phyloP scores from a whole-genome alignment of 768 basidiomycete genomes.

The Porphyrellus cyaneotinctus region DNA sequence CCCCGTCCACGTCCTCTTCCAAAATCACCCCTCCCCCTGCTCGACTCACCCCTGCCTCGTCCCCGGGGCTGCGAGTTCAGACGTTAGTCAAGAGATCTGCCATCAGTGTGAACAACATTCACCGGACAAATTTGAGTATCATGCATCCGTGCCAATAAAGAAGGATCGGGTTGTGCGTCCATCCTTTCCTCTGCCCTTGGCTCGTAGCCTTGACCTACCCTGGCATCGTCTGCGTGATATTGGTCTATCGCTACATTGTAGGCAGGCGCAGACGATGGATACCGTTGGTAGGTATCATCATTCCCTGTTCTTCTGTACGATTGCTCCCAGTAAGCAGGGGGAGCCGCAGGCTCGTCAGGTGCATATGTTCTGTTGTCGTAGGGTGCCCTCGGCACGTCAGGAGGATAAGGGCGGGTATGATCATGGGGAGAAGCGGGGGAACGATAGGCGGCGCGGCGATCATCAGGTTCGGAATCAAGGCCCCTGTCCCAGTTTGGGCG shows the following conservation, averaged over 20 bases:
- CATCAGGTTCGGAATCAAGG: slow-evolving; percentile 12
- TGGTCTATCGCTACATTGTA: slow-evolving; percentile 1
- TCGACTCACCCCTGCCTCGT: slow-evolving; percentile 21
- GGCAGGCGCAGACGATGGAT: slow-evolving; percentile 1
- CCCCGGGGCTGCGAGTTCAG: slow-evolving; percentile 17
- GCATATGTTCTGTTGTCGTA: slow-evolving; percentile 8
- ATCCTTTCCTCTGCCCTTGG: slow-evolving; percentile 8
- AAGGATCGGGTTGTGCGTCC: slow-evolving; percentile 15
- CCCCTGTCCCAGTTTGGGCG: slow-evolving; percentile 11
- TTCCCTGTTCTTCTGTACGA: slow-evolving; percentile 10
- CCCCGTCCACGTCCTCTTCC: slow-evolving; percentile 22
- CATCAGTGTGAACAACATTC: background rate
- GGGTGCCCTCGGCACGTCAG: slow-evolving; percentile 3
- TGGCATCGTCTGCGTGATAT: slow-evolving; percentile 1
- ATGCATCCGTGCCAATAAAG: slow-evolving; percentile 25
- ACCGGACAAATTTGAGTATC: slow-evolving; percentile 20
- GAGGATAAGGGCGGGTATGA: slow-evolving; percentile 1
- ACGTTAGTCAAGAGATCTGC: background rate
- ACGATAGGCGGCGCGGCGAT: slow-evolving; percentile 8
- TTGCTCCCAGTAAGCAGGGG: slow-evolving; percentile 6
- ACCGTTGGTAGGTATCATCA: slow-evolving; percentile 12
- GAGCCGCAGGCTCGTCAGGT: background rate
- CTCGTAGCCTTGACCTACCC: slow-evolving; percentile 13
- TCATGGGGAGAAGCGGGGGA: slow-evolving; percentile 5
- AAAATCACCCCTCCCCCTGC: slow-evolving; percentile 18